Base-by-base conservation (phyloP, 2,329 filamentous ascomycete species). In the Aspergillus pseudotamarii region DNA sequence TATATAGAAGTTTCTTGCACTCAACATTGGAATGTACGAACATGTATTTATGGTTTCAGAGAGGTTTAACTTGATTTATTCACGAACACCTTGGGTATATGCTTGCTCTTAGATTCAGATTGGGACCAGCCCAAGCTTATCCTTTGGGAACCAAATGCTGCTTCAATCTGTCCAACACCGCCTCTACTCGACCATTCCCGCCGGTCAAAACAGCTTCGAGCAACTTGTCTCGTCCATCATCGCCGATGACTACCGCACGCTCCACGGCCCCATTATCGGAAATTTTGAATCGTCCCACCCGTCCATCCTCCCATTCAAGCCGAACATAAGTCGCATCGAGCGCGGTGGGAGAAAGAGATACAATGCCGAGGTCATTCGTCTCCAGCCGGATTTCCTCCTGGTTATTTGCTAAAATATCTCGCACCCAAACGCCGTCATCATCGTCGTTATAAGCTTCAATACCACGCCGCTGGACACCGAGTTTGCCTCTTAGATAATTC, bases 231-330 rank as follows among this genome's bases (percentile, higher is more conserved):
- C 79, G 69, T 1, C 78, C 78, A 21, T 62, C 26, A 48, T 79
- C 77, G 2, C 78, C 79, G 66, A 81, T 76, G 16, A 82, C 76
- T 53, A 81, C 77, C 4, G 78, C 79, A 12, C 78, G 70, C 61
- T 81, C 78, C 34, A 82, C 74, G 38, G 71, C 58, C 4, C 80
- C 80, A 10, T 71, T 62, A 68, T 78, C 75, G 3, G 78, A 78
- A 28, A 82, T 67, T 63, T 79, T 80, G 50, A 83, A 76, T 48
- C 78, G 71, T 4, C 80, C 81, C 32, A 82, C 75, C 6, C 77
- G 75, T 6, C 79, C 80, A 70, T 81, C 79, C 14, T 68, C 70
- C 80, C 80, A 83, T 63, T 81, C 75, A 19, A 83, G 53, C 12
- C 79, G 75, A 30, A 81, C 70, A 71, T 81, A 80, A 41, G 76